Conservation (phyloP, 2,329 filamentous ascomycete genomes). For the Aplosporella prunicola region DNA sequence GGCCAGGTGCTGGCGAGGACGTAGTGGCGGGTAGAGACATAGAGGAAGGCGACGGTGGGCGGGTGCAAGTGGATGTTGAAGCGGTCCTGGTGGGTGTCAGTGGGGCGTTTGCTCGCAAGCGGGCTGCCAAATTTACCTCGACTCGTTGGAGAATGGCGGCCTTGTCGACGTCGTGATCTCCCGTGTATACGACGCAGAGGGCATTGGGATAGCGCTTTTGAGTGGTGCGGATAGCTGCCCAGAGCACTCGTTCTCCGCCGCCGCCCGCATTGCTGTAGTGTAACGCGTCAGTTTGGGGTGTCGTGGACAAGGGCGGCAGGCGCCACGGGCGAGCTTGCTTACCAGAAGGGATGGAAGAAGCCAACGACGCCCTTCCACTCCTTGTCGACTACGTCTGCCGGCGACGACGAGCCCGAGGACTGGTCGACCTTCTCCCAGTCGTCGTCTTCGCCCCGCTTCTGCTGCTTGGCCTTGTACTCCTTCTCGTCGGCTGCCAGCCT, state of each 20-base stretch:
- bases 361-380: conserved; percentile 80
- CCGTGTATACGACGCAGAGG: conserved; percentile 88
- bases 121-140: conserved; percentile 44
- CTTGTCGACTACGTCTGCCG: conserved; percentile 38
- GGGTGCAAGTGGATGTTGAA: conserved; percentile 89
- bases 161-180: conserved; percentile 83
- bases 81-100: conserved; percentile 38
- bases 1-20: conserved; percentile 84
- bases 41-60: conserved; percentile 77
- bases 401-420: conserved; percentile 36
- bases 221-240: conserved; percentile 87
- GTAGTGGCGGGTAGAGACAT: conserved; percentile 78
- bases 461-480: conserved; percentile 15
- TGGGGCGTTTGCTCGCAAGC: neutral
- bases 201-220: conserved; percentile 82
- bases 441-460: conserved; percentile 40
- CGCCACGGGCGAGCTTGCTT: conserved; percentile 21
- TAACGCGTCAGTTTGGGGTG: conserved; percentile 15
- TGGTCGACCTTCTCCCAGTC: conserved; percentile 63
- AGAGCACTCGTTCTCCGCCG: conserved; percentile 89
- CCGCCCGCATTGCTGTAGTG: conserved; percentile 78
- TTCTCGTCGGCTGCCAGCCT: conserved; percentile 24
- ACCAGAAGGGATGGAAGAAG: conserved; percentile 98
- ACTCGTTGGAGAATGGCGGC: conserved; percentile 67
- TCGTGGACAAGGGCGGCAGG: neutral